These are phyloP conservation scores for Acer saccharum DNA, from an alignment of 345 rosid species.

Conservation along the genomic window DNA sequence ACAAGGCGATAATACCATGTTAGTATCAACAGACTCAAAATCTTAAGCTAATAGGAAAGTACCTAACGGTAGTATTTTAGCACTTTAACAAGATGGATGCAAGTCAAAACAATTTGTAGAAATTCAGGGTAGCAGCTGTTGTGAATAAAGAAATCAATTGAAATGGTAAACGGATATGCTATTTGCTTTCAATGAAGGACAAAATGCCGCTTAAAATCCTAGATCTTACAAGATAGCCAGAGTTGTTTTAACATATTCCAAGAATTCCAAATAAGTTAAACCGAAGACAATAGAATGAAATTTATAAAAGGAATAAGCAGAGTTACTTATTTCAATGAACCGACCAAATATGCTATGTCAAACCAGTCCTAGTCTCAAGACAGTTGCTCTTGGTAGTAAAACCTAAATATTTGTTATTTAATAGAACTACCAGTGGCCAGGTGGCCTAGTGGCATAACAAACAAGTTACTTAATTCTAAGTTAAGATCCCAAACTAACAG, in stretches of 20 bases:
- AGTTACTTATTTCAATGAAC: not conserved
- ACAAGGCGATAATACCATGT: too few species aligned
- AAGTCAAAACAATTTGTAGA: too few species aligned
- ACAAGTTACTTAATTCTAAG: not conserved
- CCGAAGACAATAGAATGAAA: not conserved
- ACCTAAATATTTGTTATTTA: not conserved
- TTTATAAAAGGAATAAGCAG: not conserved
- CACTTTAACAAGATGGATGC: too few species aligned
- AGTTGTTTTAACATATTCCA: not conserved
- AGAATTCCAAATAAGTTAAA: not conserved
- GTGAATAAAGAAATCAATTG: too few species aligned
- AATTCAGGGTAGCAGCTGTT: too few species aligned
- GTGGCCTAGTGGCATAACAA: not conserved
- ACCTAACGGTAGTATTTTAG: too few species aligned
- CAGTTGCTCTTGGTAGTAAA: not conserved
- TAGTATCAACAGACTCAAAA: too few species aligned
- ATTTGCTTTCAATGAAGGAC: not conserved
- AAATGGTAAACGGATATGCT: not conserved
- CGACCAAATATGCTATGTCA: too few species aligned
- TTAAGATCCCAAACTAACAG: not conserved
- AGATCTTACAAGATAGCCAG: not conserved
- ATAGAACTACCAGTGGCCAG: not conserved
- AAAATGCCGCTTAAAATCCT: not conserved
- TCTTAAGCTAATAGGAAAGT: too few species aligned
- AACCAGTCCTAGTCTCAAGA: not conserved